Evolutionary conservation across 805 yeast species (phyloP), one percentile per base, ranked within the genome.

Genomic region (Starmerella bombicola): DNA sequence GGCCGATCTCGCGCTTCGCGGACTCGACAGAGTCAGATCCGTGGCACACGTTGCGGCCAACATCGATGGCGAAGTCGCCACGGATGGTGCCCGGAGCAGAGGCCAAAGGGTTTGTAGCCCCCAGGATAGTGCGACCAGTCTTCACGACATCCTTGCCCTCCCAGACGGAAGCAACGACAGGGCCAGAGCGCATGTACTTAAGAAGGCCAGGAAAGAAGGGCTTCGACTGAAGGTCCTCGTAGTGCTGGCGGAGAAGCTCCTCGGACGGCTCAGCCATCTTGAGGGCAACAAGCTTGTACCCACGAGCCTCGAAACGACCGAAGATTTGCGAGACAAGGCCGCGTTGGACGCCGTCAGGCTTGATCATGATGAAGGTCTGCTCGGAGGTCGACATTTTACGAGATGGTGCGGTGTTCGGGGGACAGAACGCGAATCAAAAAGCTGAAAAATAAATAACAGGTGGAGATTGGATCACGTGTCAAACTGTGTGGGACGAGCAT

Each of bases 321-420:
- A 91, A 64, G 72, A 91, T 86, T 56, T 80, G 73, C 64, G 93
- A 69, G 70, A 88, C 73, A 65, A 91, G 74, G 51, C 97, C 97
- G 73, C 99, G 84, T 76, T 91, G 97, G 75, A 91, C 97, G 71
- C 97, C 99, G 70, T 91, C 99, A 70, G 99, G 99, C 78, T 66
- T 55, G 55, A 51, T 49, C 56, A 52, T 53, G 48, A 54, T 54
- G 47, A 54, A 55, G 40, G 56, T 49, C 53, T 50, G 53, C 49
- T 55, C 57, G 37, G 47, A 22, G 45, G 30, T 43, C 45, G 55
- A 43, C 56, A 54, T 54, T 41, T 37, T 47, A n/a, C n/a, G n/a
- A n/a, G n/a, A n/a, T n/a, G n/a, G n/a, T n/a, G n/a, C n/a, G n/a
- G n/a, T n/a, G n/a, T n/a, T n/a, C n/a, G n/a, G n/a, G n/a, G n/a